These are phyloP conservation scores for Phalaenopsis equestris DNA, from an alignment of 106 monocot species.

Conservation along the genomic window DNA sequence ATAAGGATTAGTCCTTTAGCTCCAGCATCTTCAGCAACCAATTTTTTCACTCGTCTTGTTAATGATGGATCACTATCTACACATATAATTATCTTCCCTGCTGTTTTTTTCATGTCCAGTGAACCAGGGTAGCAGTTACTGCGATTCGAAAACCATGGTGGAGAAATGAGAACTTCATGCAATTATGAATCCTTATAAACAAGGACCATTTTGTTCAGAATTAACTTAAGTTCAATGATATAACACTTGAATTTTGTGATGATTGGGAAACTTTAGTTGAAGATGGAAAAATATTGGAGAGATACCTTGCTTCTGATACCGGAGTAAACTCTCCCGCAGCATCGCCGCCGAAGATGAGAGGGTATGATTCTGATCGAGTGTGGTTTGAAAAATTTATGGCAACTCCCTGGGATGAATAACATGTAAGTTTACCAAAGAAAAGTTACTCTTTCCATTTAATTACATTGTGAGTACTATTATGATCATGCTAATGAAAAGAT, in stretches of 20 bases:
- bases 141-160: conserved; percentile 1
- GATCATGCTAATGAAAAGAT: neutral
- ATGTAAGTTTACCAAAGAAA: neutral
- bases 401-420: conserved; percentile 37
- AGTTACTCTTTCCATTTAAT: neutral
- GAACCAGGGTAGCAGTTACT: conserved; percentile 98
- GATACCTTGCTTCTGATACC: conserved; percentile 77
- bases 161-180: too few species aligned
- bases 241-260: neutral
- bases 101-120: conserved; percentile 46
- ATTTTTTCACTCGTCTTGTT: conserved; percentile 59
- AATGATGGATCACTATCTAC: conserved; percentile 64
- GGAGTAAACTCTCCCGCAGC: conserved; percentile 66
- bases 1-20: conserved; percentile 74
- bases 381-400: conserved; percentile 91
- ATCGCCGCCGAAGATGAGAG: conserved; percentile 67
- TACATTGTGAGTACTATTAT: neutral
- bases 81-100: conserved; percentile 79
- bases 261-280: neutral
- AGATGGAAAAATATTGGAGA: neutral
- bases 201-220: neutral
- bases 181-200: neutral
- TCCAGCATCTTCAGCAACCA: conserved; percentile 66
- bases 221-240: neutral
- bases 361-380: conserved; percentile 36